phyloP scores from a whole-genome alignment of 371 early-diverging fungal species.

The Funneliformis caledonium region DNA sequence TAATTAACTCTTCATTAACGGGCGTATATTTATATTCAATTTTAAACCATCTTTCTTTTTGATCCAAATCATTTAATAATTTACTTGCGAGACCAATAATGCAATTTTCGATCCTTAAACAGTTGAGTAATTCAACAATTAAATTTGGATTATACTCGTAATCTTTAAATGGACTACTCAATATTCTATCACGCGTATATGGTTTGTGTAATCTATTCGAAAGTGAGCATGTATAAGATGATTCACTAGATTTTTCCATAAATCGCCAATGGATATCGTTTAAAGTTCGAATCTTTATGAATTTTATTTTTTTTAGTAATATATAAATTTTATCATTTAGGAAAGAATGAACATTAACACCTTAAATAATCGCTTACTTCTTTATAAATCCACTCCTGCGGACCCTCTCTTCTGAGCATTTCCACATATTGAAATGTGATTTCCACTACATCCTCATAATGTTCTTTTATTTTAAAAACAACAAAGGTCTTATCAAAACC shows the following conservation, averaged over 20 bases:
- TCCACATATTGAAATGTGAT: slow-evolving; percentile 88
- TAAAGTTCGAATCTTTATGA: slow-evolving; percentile 57
- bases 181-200: slow-evolving; percentile 44
- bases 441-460: slow-evolving; percentile 77
- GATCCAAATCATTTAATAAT: slow-evolving; percentile 54
- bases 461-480: slow-evolving; percentile 42
- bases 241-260: slow-evolving; percentile 76
- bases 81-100: slow-evolving; percentile 14
- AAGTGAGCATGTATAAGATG: slow-evolving; percentile 64
- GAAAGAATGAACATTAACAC: no score
- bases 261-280: slow-evolving; percentile 78
- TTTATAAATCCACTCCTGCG: slow-evolving; percentile 77
- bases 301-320: no score
- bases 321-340: no score
- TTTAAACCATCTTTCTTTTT: slow-evolving; percentile 79
- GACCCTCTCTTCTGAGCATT: slow-evolving; percentile 71
- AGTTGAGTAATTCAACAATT: slow-evolving; percentile 60
- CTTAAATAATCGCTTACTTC: slow-evolving; percentile 55
- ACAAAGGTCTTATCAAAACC: neutral
- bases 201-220: slow-evolving; percentile 68
- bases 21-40: slow-evolving; percentile 78
- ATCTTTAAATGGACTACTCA: slow-evolving; percentile 64
- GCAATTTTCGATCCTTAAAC: slow-evolving; percentile 73
- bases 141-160: slow-evolving; percentile 62
- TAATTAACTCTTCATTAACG: slow-evolving; percentile 60